phyloP scores from a whole-genome alignment of 1,284 basidiomycete species.

The Leccinum proliferum region DNA sequence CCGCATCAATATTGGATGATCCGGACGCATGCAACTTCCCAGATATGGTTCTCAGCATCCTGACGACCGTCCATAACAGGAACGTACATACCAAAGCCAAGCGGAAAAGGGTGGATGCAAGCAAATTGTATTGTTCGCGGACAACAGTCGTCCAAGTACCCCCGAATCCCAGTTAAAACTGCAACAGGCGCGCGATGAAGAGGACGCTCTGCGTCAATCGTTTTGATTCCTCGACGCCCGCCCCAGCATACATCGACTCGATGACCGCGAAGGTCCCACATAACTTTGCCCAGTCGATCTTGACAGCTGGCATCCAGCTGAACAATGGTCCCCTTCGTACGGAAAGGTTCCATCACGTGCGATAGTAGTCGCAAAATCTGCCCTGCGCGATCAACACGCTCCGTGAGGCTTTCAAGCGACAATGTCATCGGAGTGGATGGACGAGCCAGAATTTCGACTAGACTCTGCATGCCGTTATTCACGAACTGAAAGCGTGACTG shows the following conservation, averaged over 20 bases:
- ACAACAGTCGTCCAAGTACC: conserved; percentile 50
- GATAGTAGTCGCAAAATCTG: conserved; percentile 67
- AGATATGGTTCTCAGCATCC: conserved; percentile 10
- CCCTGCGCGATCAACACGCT: conserved; percentile 49
- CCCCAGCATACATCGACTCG: conserved; percentile 32
- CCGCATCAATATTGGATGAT: conserved; percentile 40
- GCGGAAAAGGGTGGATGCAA: conserved; percentile 46
- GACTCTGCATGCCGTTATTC: conserved; percentile 64
- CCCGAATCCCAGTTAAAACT: conserved; percentile 66
- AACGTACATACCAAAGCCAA: conserved; percentile 49
- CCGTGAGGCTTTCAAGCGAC: conserved; percentile 28
- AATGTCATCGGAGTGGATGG: conserved; percentile 22
- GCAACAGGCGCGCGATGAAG: conserved; percentile 59
- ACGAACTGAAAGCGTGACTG: conserved; percentile 48
- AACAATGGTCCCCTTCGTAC: conserved; percentile 40
- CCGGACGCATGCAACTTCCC: conserved; percentile 47
- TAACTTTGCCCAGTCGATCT: conserved; percentile 47
- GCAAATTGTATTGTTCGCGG: conserved; percentile 39
- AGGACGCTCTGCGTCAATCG: conserved; percentile 33
- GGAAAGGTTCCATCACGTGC: conserved; percentile 60
- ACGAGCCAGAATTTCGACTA: conserved; percentile 50
- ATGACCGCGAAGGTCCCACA: conserved; percentile 40
- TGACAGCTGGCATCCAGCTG: conserved; percentile 49
- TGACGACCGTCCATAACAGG: neutral
- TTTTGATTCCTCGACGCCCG: conserved; percentile 9